Percentiles rank a stretch among this genome's conserved stretches.
These are phyloP conservation scores for Aureobasidium sp. DNA, from an alignment of 2,329 filamentous ascomycete genomes.

Conservation along the genomic window DNA sequence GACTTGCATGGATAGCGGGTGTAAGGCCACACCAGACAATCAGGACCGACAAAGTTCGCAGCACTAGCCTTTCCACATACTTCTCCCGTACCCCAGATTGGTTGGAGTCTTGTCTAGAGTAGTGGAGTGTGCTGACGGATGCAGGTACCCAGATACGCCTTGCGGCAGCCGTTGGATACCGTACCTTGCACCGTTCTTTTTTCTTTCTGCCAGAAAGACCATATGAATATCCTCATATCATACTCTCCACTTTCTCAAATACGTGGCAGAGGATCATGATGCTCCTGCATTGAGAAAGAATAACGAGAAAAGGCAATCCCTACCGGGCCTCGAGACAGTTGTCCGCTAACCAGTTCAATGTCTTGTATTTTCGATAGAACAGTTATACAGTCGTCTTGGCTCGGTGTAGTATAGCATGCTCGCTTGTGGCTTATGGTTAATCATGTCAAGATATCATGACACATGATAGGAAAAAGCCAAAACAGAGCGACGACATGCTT, in stretches of 20 bases:
- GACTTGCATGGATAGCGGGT: neutral
- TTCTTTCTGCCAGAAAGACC: neutral
- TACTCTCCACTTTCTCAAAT: neutral
- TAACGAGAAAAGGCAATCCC: neutral
- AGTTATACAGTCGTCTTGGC: neutral
- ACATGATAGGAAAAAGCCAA: conserved; percentile 1
- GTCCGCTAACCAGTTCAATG: conserved; percentile 10
- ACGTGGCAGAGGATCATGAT: neutral
- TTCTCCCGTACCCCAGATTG: neutral
- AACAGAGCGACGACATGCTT: neutral
- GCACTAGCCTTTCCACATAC: neutral
- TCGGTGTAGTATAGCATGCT: neutral
- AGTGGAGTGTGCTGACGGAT: conserved; percentile 11
- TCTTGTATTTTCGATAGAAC: conserved; percentile 15
- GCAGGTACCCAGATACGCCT: conserved; percentile 10
- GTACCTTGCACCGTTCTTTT: neutral
- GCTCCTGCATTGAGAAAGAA: neutral
- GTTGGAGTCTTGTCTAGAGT: neutral
- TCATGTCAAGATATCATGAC: conserved; percentile 4
- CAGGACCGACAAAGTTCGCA: neutral
- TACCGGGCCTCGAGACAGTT: neutral
- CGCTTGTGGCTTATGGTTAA: neutral
- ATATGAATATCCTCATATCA: neutral
- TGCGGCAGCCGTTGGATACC: neutral
- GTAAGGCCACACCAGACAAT: neutral